Percentiles rank a stretch among this genome's conserved stretches.
These are phyloP conservation scores for Fomitopsis pinicola DNA, from an alignment of 1,284 basidiomycete genomes.

Conservation along the genomic window DNA sequence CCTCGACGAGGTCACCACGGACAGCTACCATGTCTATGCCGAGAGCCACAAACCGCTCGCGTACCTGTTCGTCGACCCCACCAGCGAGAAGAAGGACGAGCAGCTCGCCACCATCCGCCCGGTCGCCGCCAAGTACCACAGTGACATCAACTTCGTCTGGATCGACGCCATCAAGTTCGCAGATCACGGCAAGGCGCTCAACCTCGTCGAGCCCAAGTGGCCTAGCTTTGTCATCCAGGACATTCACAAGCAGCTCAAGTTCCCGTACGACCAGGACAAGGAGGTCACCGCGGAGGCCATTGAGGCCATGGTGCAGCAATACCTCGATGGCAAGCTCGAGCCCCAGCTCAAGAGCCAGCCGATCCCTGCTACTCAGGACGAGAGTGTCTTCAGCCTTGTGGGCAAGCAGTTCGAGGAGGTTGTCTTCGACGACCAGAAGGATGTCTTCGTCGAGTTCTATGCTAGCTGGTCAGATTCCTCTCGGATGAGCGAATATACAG, in stretches of 20 bases:
- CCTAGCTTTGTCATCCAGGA: slow-evolving; percentile 95
- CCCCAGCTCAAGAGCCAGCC: slow-evolving; percentile 91
- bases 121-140: slow-evolving; percentile 78
- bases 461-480: slow-evolving; percentile 75
- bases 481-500: neutral
- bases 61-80: slow-evolving; percentile 92
- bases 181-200: slow-evolving; percentile 95
- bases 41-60: slow-evolving; percentile 83
- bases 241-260: slow-evolving; percentile 82
- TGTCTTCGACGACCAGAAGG: slow-evolving; percentile 85
- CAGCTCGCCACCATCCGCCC: slow-evolving; percentile 71
- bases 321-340: slow-evolving; percentile 68
- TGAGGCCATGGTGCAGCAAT: slow-evolving; percentile 62
- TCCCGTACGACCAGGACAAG: slow-evolving; percentile 74
- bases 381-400: slow-evolving; percentile 82
- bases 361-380: slow-evolving; percentile 81
- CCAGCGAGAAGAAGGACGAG: slow-evolving; percentile 61
- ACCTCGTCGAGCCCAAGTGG: slow-evolving; percentile 83
- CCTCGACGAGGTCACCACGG: slow-evolving; percentile 90
- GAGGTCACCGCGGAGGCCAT: slow-evolving; percentile 55
- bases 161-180: slow-evolving; percentile 95
- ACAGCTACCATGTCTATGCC: slow-evolving; percentile 91
- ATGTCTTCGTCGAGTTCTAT: slow-evolving; percentile 97
- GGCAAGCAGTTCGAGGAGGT: slow-evolving; percentile 88
- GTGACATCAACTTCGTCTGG: slow-evolving; percentile 96